phyloP scores from a whole-genome alignment of 495 filamentous ascomycete species.

The Sordaria brevicollis region DNA sequence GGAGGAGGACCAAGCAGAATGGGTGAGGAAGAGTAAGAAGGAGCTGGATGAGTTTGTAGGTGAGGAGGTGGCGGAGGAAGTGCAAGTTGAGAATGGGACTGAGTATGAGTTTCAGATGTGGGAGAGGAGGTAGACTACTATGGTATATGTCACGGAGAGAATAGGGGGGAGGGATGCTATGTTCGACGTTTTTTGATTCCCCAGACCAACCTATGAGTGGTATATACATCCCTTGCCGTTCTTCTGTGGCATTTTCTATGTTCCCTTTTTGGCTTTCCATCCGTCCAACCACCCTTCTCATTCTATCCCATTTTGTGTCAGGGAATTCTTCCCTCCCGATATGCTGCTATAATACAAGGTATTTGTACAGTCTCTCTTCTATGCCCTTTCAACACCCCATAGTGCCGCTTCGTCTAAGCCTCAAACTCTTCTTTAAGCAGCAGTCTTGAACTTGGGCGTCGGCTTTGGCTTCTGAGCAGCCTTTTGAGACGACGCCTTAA shows the following conservation, averaged over 20 bases:
- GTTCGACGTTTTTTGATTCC: neutral
- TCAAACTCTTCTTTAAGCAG: neutral
- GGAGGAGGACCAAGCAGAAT: conserved; percentile 24
- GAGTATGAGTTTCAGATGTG: conserved; percentile 58
- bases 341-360: neutral
- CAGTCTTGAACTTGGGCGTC: neutral
- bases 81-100: conserved; percentile 46
- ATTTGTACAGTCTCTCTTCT: neutral
- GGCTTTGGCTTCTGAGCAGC: neutral
- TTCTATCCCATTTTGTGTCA: too few species aligned
- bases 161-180: neutral
- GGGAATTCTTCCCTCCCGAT: neutral
- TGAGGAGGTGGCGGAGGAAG: conserved; percentile 41
- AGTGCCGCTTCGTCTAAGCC: neutral
- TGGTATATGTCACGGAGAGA: too few species aligned
- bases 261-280: neutral
- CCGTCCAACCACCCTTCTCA: neutral
- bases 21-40: conserved; percentile 38
- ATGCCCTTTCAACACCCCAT: neutral
- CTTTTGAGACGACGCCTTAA: neutral
- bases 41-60: conserved; percentile 48
- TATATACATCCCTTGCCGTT: neutral
- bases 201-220: neutral
- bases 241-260: neutral
- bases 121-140: conserved; percentile 36